Evolutionary conservation across 2,329 filamentous ascomycete species (phyloP).

Genomic region (Didymella keratinophila): DNA sequence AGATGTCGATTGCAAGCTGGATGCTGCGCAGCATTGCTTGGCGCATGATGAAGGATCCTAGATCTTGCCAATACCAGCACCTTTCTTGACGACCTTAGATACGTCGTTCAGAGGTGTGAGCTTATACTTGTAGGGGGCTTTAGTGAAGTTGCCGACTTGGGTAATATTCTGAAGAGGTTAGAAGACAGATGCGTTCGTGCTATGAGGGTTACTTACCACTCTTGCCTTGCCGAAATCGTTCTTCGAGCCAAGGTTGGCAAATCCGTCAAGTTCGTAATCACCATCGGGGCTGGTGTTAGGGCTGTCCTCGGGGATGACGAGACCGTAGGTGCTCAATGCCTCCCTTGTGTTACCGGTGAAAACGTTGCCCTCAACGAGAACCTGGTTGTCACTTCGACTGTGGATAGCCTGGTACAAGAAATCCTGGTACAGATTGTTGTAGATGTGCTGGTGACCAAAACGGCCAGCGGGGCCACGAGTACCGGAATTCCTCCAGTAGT

Average conservation of each 20-base stretch:
- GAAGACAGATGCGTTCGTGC: background rate
- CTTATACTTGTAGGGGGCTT: constrained; percentile 59
- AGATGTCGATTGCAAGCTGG: background rate
- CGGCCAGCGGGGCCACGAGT: constrained; percentile 69
- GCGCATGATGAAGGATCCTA: constrained; percentile 7
- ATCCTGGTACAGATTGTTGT: constrained; percentile 59
- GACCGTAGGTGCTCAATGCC: constrained; percentile 62
- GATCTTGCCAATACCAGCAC: constrained; percentile 58
- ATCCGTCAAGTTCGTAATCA: constrained; percentile 64
- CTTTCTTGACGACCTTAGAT: constrained; percentile 52
- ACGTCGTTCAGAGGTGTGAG: constrained; percentile 58
- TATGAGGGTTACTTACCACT: constrained; percentile 49
- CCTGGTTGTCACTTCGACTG: constrained; percentile 55
- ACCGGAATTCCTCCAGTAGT: constrained; percentile 70
- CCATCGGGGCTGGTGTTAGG: constrained; percentile 63
- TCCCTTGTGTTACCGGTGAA: constrained; percentile 58
- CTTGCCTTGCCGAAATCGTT: background rate
- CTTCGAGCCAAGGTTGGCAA: constrained; percentile 60
- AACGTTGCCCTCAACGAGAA: constrained; percentile 57
- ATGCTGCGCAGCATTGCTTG: background rate
- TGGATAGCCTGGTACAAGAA: constrained; percentile 53
- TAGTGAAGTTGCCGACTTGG: constrained; percentile 58
- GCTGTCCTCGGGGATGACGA: constrained; percentile 64
- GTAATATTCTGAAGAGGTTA: constrained; percentile 57
- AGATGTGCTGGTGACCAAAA: constrained; percentile 71